Base-by-base conservation (phyloP, 2,329 filamentous ascomycete genomes). In the Tolypocladium capitatum region DNA sequence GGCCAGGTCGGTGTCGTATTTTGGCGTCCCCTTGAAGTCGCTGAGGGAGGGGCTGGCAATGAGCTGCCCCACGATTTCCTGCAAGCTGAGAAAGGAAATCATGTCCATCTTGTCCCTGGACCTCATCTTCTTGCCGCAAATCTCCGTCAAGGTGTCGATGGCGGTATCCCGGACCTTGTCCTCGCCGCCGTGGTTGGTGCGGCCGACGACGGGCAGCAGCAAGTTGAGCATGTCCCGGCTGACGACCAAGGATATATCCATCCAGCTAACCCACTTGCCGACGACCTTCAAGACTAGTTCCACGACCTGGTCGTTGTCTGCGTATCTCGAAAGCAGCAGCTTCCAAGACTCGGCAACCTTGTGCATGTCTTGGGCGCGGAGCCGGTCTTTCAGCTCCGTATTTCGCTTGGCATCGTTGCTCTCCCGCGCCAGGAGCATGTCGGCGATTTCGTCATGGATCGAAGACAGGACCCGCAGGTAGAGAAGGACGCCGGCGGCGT, bases 251-350 rank as follows among this genome's bases (percentile, higher is more conserved):
- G 85, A 86, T 58, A 98, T 97, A 61, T 97, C 92, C 60, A 94
- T 94, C 92, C 92, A 98, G 75, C 89, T 94, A 51, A 95, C 89
- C 91, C 92, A 98, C 64, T 91, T 92, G 34, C 88, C 89, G 54
- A 98, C 81, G n/a, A 89, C 84, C 66, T 84, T 88, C 46, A 98
- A 74, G 57, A 86, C 90, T 75, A 94, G 82, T 64, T 96, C 89
- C 40, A 94, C 76, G 49, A 97, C 76, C 38, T 69, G 64, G 59
- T 89, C 82, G 55, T 84, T 79, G 59, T 77, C 78, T 55, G 75
- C 73, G 76, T 90, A 97, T 58, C 83, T 80, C 11, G 80, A 75
- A 48, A 98, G 74, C 41, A 98, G 84, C 60, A 94, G 86, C 64
- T 92, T 86, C 92, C 92, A 98, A 4, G 89, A 91, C 51, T 76